Base-by-base conservation (phyloP, 2,329 filamentous ascomycete genomes). In the Aureobasidium sp. region DNA sequence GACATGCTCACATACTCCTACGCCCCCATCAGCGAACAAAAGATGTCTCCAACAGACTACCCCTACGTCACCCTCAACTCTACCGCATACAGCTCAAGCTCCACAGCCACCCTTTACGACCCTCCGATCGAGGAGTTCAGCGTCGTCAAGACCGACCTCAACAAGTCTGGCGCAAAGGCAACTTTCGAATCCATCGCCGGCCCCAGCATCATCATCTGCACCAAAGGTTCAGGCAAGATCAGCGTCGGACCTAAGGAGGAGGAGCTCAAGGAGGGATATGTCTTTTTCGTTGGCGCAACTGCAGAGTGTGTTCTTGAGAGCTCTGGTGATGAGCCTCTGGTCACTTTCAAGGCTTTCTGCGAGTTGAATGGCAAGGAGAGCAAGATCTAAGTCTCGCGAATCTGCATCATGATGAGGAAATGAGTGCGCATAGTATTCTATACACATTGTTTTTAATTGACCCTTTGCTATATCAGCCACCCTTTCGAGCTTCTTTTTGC, bases 71-170 rank as follows among this genome's bases (percentile, higher is more conserved):
- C 87, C 2, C 80, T 97, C 60, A 95, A 96, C 74, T 83, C 85
- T 16, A 76, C 81, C 0, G 91, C 87, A 7, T 97, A 96, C 77
- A 89, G 85, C 65, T 91, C 88, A 6, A 85, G 81, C 54, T 93
- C 90, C 2, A 80, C 84, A 7, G 83, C 85, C 3, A 78, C 83
- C 9, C 83, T 97, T 16, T 99, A 99, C 74, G 90, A 99, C 71
- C 94, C 94, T 0, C 94, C 94, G 0, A 99, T 99, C 65, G 90
- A 96, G 58, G 94, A 99, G 73, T 99, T 99, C 74, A 88, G 86
- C 67, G 93, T 99, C 16, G 85, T 97, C 50, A 87, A 90, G 69
- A 88, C 89, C 0, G 83, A 88, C 11, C 79, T 99, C 39, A 88
- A 87, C 66, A 79, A 77, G 47, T 74, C 80, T 0, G 88, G 86